Conservation (phyloP, 2,329 filamentous ascomycete species). For the Colletotrichum cuscutae region DNA sequence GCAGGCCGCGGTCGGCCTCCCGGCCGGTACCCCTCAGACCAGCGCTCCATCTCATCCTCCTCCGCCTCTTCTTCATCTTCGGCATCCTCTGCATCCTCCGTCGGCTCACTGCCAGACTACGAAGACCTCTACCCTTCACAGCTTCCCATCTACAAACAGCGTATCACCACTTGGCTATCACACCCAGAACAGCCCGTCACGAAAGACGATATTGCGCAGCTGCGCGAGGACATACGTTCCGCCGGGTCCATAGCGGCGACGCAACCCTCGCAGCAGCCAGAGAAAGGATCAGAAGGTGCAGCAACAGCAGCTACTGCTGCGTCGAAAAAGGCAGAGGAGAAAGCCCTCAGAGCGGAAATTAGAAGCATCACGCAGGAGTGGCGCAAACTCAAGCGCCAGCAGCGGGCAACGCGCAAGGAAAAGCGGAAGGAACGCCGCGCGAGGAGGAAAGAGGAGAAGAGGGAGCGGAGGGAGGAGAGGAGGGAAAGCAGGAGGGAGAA, state of each 20-base stretch:
- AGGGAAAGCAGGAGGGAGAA: conserved; percentile 43
- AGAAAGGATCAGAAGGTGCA: background rate
- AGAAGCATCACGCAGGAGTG: conserved; percentile 56
- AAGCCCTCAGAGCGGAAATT: conserved; percentile 54
- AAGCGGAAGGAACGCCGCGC: conserved; percentile 43
- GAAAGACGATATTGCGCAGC: conserved; percentile 50
- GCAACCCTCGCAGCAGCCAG: too few species aligned
- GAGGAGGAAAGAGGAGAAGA: conserved; percentile 44
- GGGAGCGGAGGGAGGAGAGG: conserved; percentile 43
- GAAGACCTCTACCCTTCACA: conserved; percentile 61
- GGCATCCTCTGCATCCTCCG: conserved; percentile 49
- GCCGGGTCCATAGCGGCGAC: background rate
- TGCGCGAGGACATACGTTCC: conserved; percentile 16
- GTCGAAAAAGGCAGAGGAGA: conserved; percentile 42
- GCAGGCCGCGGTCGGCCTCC: conserved; percentile 30
- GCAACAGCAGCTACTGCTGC: background rate
- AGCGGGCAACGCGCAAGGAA: conserved; percentile 44
- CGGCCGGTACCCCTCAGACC: conserved; percentile 34
- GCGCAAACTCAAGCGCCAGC: conserved; percentile 46
- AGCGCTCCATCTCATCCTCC: conserved; percentile 45
- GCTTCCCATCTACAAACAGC: conserved; percentile 56
- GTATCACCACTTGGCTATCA: conserved; percentile 59
- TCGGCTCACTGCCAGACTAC: conserved; percentile 65
- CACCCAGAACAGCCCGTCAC: conserved; percentile 61
- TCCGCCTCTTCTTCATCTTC: conserved; percentile 48